phyloP scores from a whole-genome alignment of 2,329 filamentous ascomycete species.

The Zymoseptoria tritici region DNA sequence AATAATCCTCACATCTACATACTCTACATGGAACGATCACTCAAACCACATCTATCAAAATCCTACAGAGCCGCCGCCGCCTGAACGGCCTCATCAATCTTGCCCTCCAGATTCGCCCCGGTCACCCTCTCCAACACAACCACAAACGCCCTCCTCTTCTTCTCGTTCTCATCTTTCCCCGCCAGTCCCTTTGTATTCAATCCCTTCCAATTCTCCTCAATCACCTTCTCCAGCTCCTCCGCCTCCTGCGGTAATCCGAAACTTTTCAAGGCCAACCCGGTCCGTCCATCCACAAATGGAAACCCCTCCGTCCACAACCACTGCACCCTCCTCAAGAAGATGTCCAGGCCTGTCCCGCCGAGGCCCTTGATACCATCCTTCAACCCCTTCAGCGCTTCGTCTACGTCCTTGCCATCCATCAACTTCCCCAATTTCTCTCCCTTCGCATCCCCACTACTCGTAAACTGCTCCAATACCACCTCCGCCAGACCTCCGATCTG shows the following conservation, averaged over 20 bases:
- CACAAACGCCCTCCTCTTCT: slow-evolving; percentile 35
- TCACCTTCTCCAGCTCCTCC: slow-evolving; percentile 27
- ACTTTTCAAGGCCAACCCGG: slow-evolving; percentile 28
- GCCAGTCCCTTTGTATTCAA: slow-evolving; percentile 26
- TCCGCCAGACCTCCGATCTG: slow-evolving; percentile 32
- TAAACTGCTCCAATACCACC: slow-evolving; percentile 27
- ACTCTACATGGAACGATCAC: background rate
- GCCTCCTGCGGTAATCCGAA: slow-evolving; percentile 32
- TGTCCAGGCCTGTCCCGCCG: slow-evolving; percentile 35
- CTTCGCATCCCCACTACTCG: slow-evolving; percentile 25
- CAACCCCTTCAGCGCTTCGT: slow-evolving; percentile 26
- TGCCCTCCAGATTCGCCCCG: slow-evolving; percentile 34
- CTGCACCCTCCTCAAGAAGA: slow-evolving; percentile 38
- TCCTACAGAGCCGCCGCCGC: background rate
- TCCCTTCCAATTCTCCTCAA: slow-evolving; percentile 33
- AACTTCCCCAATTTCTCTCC: slow-evolving; percentile 28
- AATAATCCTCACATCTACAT: background rate
- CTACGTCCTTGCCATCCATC: slow-evolving; percentile 26
- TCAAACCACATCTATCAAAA: background rate
- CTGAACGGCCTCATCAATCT: slow-evolving; percentile 8
- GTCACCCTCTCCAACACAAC: slow-evolving; percentile 33
- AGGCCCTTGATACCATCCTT: slow-evolving; percentile 35
- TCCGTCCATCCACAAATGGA: slow-evolving; percentile 35
- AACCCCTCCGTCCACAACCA: slow-evolving; percentile 34
- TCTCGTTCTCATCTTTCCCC: slow-evolving; percentile 28